Conservation (phyloP, 768 basidiomycete species). For the Mrakia gelida region DNA sequence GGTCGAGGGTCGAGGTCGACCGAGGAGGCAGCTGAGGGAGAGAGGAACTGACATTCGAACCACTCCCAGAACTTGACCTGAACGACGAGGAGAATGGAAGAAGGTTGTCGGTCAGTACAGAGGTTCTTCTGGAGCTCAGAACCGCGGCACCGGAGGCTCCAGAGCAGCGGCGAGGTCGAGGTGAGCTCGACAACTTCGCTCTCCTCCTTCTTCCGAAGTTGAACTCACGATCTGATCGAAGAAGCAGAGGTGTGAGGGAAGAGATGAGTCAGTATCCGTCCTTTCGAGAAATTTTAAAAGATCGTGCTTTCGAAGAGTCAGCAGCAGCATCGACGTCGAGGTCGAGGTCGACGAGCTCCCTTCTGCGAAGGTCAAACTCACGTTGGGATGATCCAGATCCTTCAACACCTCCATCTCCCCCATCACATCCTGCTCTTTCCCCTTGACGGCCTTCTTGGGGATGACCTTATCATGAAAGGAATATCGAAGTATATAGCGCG, state of each 20-base stretch:
- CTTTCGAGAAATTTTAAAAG: no score
- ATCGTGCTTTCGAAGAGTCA: no score
- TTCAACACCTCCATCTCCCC: conserved; percentile 81
- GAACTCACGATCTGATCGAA: not conserved
- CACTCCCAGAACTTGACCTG: conserved; percentile 94
- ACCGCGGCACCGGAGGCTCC: no score
- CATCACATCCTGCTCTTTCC: conserved; percentile 82
- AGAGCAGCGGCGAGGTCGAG: no score
- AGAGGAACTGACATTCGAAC: conserved; percentile 75
- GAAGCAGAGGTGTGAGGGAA: no score
- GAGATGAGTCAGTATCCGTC: no score
- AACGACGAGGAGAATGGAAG: not conserved
- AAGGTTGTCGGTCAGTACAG: not conserved
- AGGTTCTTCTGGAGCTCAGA: not conserved
- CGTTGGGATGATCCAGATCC: conserved; percentile 84
- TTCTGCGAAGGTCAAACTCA: conserved; percentile 49
- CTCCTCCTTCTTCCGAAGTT: not conserved
- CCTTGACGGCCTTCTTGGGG: conserved; percentile 86
- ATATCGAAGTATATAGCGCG: no score
- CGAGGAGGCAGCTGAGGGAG: not conserved
- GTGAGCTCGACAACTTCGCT: not conserved
- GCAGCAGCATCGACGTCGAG: no score
- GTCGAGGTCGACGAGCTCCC: conserved; percentile 28
- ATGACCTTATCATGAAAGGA: conserved; percentile 58
- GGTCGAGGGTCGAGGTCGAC: not conserved